Evolutionary conservation across 768 basidiomycete genomes (phyloP).

Genomic region (Psilocybe azurescens): DNA sequence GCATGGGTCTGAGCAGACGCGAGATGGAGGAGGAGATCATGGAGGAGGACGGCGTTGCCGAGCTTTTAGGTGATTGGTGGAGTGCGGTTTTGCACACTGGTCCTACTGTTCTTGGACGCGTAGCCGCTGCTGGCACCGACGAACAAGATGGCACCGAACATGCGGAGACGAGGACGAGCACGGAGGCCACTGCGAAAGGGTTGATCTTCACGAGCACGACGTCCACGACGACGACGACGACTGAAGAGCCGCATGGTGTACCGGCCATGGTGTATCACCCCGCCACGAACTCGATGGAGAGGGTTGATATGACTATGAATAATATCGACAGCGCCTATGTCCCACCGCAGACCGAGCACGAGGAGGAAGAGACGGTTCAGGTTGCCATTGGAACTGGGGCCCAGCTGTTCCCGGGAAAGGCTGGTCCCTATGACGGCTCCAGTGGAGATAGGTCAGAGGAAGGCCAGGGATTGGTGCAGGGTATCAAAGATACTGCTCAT

Average conservation of each 20-base stretch:
- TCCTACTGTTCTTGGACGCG: conserved; percentile 27
- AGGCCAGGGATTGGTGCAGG: conserved; percentile 22
- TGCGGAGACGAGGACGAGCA: conserved; percentile 20
- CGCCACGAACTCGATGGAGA: conserved; percentile 12
- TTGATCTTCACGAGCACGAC: conserved; percentile 29
- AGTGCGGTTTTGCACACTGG: conserved; percentile 29
- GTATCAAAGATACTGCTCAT: conserved; percentile 21
- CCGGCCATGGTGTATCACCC: conserved; percentile 26
- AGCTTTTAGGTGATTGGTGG: conserved; percentile 33
- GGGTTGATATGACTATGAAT: conserved; percentile 21
- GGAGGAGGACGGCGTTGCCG: conserved; percentile 17
- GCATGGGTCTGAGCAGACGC: not conserved
- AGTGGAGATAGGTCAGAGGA: conserved; percentile 26
- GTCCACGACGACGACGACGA: conserved; percentile 1
- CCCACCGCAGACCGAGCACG: not conserved
- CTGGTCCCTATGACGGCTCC: conserved; percentile 29
- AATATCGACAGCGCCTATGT: conserved; percentile 2
- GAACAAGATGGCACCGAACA: conserved; percentile 15
- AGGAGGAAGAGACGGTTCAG: conserved; percentile 29
- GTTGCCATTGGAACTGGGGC: conserved; percentile 41
- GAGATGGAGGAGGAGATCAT: conserved; percentile 6
- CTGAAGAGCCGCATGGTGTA: conserved; percentile 15
- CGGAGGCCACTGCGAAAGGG: conserved; percentile 33
- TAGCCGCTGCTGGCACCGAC: not conserved
- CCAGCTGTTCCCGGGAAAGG: conserved; percentile 40